A percentile compares a stretch with the other conserved stretches of the same genome.
phyloP scores from a whole-genome alignment of 345 rosid species.

The Nephelium lappaceum region DNA sequence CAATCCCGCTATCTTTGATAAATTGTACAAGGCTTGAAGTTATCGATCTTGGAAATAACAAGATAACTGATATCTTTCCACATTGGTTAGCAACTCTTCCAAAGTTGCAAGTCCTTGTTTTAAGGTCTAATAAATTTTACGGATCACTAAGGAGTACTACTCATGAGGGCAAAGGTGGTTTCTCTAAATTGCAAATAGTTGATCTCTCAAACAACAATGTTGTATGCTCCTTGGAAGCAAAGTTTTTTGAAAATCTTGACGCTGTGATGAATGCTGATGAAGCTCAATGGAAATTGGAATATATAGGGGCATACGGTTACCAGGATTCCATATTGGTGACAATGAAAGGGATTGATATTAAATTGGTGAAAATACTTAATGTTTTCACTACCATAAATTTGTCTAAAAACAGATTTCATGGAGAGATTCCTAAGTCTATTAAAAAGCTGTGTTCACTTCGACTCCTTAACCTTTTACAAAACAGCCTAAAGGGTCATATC shows the following conservation, averaged over 20 bases:
- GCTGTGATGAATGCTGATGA: background rate
- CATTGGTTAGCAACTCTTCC: constrained; percentile 14
- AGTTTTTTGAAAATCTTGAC: background rate
- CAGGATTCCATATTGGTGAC: background rate
- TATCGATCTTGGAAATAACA: constrained; percentile 15
- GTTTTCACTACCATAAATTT: background rate
- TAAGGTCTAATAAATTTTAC: constrained; percentile 3
- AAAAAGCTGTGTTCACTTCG: background rate
- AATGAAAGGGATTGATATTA: background rate
- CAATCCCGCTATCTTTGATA: constrained; percentile 17
- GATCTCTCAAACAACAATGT: constrained; percentile 9
- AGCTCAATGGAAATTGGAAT: background rate
- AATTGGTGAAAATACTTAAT: background rate
- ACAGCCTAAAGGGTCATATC: constrained; percentile 14
- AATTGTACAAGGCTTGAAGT: constrained; percentile 12
- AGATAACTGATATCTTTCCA: constrained; percentile 12
- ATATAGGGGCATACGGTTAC: background rate
- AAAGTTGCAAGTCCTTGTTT: constrained; percentile 1
- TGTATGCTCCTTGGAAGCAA: constrained; percentile 1
- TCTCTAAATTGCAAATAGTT: background rate
- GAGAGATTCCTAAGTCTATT: background rate
- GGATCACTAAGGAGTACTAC: background rate
- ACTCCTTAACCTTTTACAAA: background rate
- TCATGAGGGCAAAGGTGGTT: background rate
- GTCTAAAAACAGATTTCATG: background rate